Evolutionary conservation across 495 filamentous ascomycete genomes (phyloP).

Genomic region (Amniculicola lignicola): DNA sequence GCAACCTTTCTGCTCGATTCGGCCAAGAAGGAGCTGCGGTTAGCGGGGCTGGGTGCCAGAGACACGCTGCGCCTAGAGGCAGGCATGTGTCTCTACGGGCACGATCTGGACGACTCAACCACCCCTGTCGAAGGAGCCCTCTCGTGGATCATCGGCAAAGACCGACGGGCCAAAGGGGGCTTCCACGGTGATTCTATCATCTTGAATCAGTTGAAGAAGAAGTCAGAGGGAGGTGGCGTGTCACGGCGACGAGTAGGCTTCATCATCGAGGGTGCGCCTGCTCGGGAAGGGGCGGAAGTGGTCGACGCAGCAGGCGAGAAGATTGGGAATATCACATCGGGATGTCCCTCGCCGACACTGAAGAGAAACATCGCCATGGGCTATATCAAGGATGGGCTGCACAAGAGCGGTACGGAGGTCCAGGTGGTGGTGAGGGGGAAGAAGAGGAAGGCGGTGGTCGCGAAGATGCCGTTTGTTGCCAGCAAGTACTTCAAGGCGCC

Average conservation of each 20-base stretch:
- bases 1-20: constrained; percentile 62
- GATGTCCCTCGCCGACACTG: constrained; percentile 81
- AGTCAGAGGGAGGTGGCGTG: constrained; percentile 64
- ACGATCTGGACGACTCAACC: constrained; percentile 84
- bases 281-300: constrained; percentile 83
- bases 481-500: constrained; percentile 61
- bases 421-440: constrained; percentile 78
- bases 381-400: constrained; percentile 76
- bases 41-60: constrained; percentile 85
- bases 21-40: constrained; percentile 60
- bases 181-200: constrained; percentile 74
- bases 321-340: constrained; percentile 77
- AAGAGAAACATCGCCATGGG: constrained; percentile 94
- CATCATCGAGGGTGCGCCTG: constrained; percentile 79
- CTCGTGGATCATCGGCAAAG: constrained; percentile 79
- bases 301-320: constrained; percentile 57
- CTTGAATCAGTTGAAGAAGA: constrained; percentile 65
- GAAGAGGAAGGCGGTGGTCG: constrained; percentile 71
- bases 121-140: constrained; percentile 84
- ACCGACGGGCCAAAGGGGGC: constrained; percentile 61
- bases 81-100: constrained; percentile 98
- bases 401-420: constrained; percentile 85
- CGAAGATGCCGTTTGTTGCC: constrained; percentile 91
- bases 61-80: constrained; percentile 93
- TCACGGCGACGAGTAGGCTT: constrained; percentile 73